Base-by-base conservation (phyloP, 2,329 filamentous ascomycete species). In the Ophiosphaerella korrae region DNA sequence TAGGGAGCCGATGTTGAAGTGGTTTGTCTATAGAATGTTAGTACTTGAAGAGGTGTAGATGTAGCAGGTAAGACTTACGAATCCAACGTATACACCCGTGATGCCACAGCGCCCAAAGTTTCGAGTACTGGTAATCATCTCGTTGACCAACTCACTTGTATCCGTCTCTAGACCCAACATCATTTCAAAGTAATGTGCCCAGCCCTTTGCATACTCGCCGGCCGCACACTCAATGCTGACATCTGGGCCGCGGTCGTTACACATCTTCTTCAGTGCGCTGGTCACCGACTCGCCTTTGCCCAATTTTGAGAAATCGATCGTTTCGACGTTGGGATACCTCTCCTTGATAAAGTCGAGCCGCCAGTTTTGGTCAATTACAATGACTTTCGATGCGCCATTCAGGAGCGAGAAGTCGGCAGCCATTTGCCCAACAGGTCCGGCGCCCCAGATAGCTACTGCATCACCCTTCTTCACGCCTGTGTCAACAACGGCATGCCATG, bases 341-440 rank as follows among this genome's bases (percentile, higher is more conserved):
- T 78, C 73, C 68, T 86, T 84, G 49, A 93, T 74, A 58, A 82
- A 90, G 2, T 88, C 84, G 4, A 95, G 77, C 1, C 91, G 81
- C 74, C 84, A 86, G 42, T 85, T 89, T 3, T 83, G 84, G 67
- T 96, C 92, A 58, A 96, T 86, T 55, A 92, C 82, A 60, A 95
- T 92, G 55, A 96, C 81, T 53, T 88, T 83, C 39, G 76, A 81
- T 0, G 91, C 91, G 7, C 89, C 89, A 48, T 91, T 85, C n/a
- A 84, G 75, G 48, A 90, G 78, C 0, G 87, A 77, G 70, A 85
- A 87, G 35, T 85, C 79, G 1, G 87, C 88, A 2, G 82, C 84
- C 75, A 93, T 95, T 45, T 90, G 89, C 0, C 92, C 91, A 44
- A 96, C 89, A 0, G 90, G 92, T 0, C 91, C 91, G 0, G 87